Evolutionary conservation across 192 early-diverging fungal genomes (phyloP), one percentile per base, ranked within the genome.

Genomic region (Radiomyces spectabilis): DNA sequence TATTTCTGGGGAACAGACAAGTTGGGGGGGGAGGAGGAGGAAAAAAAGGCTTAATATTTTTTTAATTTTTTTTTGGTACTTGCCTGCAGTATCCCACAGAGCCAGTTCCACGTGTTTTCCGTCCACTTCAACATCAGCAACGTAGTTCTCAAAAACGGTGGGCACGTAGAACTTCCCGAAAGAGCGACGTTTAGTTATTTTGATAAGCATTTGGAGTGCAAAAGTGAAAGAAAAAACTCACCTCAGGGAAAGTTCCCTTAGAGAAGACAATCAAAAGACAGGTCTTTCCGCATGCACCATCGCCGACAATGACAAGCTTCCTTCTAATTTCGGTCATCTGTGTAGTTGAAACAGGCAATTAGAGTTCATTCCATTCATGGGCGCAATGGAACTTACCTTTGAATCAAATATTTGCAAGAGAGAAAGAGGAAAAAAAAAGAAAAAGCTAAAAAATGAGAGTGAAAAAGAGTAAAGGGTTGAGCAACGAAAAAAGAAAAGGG

Each of bases 81-180:
- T 55, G 60, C 64, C 64, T 46, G 94, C 93, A 55, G 94, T 97
- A 85, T 98, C 95, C 92, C 93, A 98, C 18, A 97, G 72, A 32
- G 88, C 91, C 29, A 98, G 74, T 69, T 95, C 87, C 13, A 96
- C 87, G 34, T 73, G 73, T 63, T 85, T 86, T 59, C 85, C 88
- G 68, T 95, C 87, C 31, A 87, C 83, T 51, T 87, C 79, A 47
- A 98, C 79, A 55, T 95, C 92, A 29, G 85, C 82, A 41, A 97
- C 88, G 56, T 86, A 90, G 75, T 88, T 96, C 52, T 98, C 94
- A 73, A 95, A 97, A 34, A 95, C 88, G 1, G 95, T 97, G 8
- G 95, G 95, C 24, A 88, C 80, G 68, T 92, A 89, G 30, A 76
- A 66, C 69, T 59, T 44, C 30, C 18, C 24, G 50, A 31, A 21